These are phyloP conservation scores for Incumbomyces lentus DNA, from an alignment of 2,329 filamentous ascomycete genomes.

Conservation along the genomic window DNA sequence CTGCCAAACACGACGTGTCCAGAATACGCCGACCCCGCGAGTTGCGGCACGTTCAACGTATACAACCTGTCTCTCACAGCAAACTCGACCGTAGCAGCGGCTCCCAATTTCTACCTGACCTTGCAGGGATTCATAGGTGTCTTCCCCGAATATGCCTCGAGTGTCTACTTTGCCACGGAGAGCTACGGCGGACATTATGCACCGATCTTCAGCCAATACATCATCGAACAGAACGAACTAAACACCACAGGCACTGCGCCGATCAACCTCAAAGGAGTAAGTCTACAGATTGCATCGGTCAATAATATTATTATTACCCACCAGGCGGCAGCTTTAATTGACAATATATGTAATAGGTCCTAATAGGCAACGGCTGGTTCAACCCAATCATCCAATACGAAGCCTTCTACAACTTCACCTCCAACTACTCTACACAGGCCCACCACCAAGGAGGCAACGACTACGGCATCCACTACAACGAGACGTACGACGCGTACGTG, in stretches of 20 bases:
- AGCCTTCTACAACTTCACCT: conserved; percentile 30
- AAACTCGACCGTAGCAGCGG: conserved; percentile 18
- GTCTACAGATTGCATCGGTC: conserved; percentile 24
- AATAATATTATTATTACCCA: conserved; percentile 33
- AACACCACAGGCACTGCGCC: conserved; percentile 18
- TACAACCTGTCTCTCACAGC: conserved; percentile 18
- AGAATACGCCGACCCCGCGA: conserved; percentile 17
- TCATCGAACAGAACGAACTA: conserved; percentile 28
- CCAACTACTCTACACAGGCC: conserved; percentile 13
- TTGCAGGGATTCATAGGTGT: conserved; percentile 21
- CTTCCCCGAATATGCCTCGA: conserved; percentile 19
- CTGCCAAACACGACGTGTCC: conserved; percentile 19
- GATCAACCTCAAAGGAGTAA: conserved; percentile 12
- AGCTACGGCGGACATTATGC: conserved; percentile 47
- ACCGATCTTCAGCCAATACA: conserved; percentile 39
- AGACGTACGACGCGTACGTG: conserved; percentile 35
- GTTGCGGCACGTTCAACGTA: conserved; percentile 19
- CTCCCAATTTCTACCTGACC: conserved; percentile 21
- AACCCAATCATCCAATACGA: conserved; percentile 30
- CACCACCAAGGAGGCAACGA: conserved; percentile 26
- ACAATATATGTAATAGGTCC: no score
- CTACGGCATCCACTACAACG: conserved; percentile 26
- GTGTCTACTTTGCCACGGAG: conserved; percentile 47
- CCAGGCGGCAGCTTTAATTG: no score
- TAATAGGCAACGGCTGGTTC: conserved; percentile 32